Evolutionary conservation across 73 alveolate species (phyloP), one percentile per base, ranked within the genome.

Genomic region (Breviolum minutum): DNA sequence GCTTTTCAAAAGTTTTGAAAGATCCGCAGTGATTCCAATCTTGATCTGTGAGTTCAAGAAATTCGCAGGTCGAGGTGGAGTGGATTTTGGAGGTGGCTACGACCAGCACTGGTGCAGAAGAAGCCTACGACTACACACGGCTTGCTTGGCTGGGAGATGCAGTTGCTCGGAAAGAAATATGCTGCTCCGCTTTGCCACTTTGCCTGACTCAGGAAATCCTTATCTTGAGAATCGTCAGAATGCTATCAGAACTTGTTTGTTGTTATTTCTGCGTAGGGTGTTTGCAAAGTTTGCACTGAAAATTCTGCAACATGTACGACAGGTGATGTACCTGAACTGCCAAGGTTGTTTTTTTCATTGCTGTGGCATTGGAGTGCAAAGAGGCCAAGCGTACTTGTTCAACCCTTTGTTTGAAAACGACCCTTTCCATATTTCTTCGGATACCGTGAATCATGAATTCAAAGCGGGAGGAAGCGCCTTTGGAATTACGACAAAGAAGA

Each of bases 131-230:
- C 71, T 7, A 26, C 61, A 69, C 96, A 5, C 96, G 96, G 20
- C 74, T 89, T 22, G 96, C 96, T 69, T 89, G 96, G 96, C 76
- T 89, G 73, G 96, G 96, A 61, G 96, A 89, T 61, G 96, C 96
- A 7, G 96, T 6, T 30, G 71, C 73, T 70, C 70, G 73, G 10
- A 40, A 40, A 40, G 54, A 40, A 40, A 40, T 3, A 40, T 40
- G 54, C 54, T 40, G 54, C 32, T 0, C 69, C 10, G 66, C 32
- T 40, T 7, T 30, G 88, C 62, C 29, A 2, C 26, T 76, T 76
- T 7, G 85, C 85, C 54, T 40, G 54, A 40, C 54, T 40, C 54
- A 40, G 54, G 54, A 40, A 40, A 40, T 40, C 54, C 0, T 40
- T 0, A 40, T 40, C 54, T 2, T 40, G 54, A 40, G 54, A 40